These are phyloP conservation scores for Hymenotorrendiella dingleyae DNA, from an alignment of 2,329 filamentous ascomycete genomes.

Conservation along the genomic window DNA sequence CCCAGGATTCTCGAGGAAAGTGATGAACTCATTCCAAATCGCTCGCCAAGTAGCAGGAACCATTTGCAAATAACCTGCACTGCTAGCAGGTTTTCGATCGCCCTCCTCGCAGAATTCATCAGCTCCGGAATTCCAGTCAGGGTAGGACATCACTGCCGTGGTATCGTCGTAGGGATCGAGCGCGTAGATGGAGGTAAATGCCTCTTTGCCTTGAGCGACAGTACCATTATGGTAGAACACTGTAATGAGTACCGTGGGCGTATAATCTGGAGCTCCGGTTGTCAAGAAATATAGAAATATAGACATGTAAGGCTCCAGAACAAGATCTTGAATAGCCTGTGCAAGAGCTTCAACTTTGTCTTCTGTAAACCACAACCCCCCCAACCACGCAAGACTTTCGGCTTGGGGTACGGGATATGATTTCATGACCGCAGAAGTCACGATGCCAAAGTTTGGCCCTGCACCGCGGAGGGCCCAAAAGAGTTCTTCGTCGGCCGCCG, in stretches of 20 bases:
- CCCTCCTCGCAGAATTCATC: neutral
- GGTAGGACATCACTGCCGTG: neutral
- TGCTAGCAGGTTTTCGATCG: neutral
- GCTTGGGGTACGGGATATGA: neutral
- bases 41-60: neutral
- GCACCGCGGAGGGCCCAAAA: constrained; percentile 1
- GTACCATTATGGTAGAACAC: neutral
- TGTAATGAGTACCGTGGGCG: neutral
- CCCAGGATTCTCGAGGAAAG: neutral
- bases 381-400: neutral
- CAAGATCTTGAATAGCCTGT: neutral
- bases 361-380: neutral
- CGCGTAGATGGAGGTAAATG: neutral
- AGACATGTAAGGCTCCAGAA: neutral
- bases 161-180: neutral
- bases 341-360: neutral
- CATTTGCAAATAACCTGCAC: neutral
- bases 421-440: neutral
- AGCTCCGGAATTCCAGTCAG: neutral
- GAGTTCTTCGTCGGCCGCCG: neutral
- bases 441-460: constrained; percentile 3
- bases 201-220: neutral
- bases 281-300: constrained; percentile 1
- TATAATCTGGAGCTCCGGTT: neutral
- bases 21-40: neutral